phyloP scores from a whole-genome alignment of 768 basidiomycete genomes.

The Exidia glandulosa region DNA sequence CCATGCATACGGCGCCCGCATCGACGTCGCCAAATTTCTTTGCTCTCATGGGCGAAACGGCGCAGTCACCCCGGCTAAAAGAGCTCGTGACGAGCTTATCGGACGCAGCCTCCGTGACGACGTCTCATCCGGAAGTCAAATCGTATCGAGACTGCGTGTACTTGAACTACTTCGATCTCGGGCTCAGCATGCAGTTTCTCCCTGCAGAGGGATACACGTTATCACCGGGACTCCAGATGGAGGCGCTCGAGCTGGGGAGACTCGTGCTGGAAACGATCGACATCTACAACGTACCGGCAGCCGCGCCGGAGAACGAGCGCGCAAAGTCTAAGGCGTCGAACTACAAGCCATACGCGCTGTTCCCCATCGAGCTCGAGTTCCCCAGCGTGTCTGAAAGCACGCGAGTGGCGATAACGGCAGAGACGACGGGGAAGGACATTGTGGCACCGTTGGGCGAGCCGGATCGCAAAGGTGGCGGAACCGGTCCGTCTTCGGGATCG shows the following conservation, averaged over 20 bases:
- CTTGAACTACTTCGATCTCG: constrained; percentile 71
- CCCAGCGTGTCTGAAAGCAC: background rate
- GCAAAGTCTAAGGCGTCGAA: constrained; percentile 17
- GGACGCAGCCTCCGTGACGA: background rate
- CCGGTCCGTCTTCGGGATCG: constrained; percentile 71
- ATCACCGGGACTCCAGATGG: constrained; percentile 27
- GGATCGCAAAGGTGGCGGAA: constrained; percentile 80
- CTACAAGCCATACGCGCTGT: constrained; percentile 46
- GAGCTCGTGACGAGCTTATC: background rate
- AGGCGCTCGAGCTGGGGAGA: constrained; percentile 38
- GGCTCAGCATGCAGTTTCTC: constrained; percentile 69
- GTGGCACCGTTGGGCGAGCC: constrained; percentile 74
- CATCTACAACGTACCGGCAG: constrained; percentile 56
- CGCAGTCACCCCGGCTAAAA: background rate
- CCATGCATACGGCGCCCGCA: too few relatives aligned
- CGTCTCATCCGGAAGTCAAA: constrained; percentile 52
- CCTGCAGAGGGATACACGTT: constrained; percentile 59
- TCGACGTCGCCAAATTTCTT: background rate
- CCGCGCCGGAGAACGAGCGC: constrained; percentile 14
- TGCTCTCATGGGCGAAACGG: background rate
- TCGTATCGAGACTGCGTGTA: constrained; percentile 76
- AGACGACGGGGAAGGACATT: constrained; percentile 67
- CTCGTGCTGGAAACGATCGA: constrained; percentile 64
- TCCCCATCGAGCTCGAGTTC: constrained; percentile 37
- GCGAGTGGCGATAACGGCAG: constrained; percentile 29